Evolutionary conservation across 2,329 filamentous ascomycete genomes (phyloP).

Genomic region (Colletotrichum endophyticum): DNA sequence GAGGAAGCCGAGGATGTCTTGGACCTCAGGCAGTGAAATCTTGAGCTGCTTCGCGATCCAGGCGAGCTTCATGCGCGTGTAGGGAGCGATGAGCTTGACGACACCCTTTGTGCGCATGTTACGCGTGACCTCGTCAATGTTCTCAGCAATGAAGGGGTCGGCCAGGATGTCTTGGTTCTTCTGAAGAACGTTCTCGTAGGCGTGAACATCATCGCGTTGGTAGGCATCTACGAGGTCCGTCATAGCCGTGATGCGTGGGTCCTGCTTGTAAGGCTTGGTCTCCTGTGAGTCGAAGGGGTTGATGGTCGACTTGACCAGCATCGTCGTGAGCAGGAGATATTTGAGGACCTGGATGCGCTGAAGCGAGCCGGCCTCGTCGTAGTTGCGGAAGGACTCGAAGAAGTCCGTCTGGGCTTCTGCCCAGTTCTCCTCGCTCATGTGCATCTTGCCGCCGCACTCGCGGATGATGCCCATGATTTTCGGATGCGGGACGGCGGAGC

Average conservation of each 20-base stretch:
- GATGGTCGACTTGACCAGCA: conserved; percentile 98
- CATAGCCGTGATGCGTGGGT: conserved; percentile 95
- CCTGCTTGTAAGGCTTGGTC: conserved; percentile 96
- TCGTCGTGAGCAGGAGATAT: conserved; percentile 93
- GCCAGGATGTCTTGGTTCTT: conserved; percentile 87
- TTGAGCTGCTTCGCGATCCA: conserved; percentile 90
- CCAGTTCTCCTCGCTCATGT: conserved; percentile 99
- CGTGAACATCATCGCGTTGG: conserved; percentile 91
- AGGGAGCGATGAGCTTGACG: conserved; percentile 90
- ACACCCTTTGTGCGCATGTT: conserved; percentile 98
- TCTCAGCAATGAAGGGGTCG: conserved; percentile 96
- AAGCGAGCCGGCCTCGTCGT: conserved; percentile 95
- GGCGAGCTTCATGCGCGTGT: conserved; percentile 85
- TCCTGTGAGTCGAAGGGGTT: conserved; percentile 99
- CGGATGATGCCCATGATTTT: conserved; percentile 99
- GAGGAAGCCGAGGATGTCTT: conserved; percentile 93
- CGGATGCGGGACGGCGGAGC: conserved; percentile 96
- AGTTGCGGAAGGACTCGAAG: conserved; percentile 98
- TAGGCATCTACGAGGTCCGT: conserved; percentile 96
- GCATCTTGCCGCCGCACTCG: conserved; percentile 99
- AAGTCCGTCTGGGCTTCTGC: conserved; percentile 96
- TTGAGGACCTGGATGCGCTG: conserved; percentile 97
- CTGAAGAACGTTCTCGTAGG: conserved; percentile 86
- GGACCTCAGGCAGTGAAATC: conserved; percentile 84
- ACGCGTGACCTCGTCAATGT: conserved; percentile 97